Conservation (phyloP, 2,329 filamentous ascomycete species). For the Xylariaceae sp. region DNA sequence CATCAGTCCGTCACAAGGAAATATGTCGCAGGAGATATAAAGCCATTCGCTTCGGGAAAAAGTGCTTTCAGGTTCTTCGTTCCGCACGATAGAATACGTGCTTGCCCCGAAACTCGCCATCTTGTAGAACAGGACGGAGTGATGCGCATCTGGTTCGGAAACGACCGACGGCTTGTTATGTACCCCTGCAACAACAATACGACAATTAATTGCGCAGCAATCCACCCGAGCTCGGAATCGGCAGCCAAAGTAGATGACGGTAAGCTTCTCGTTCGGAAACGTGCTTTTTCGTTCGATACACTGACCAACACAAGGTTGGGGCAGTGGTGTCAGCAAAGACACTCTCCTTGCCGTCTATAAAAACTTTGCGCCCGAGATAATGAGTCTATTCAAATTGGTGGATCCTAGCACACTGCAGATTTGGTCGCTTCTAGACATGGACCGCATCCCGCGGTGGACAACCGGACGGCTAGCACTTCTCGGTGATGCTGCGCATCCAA, state of each 20-base stretch:
- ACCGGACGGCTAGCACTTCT: slow-evolving; percentile 54
- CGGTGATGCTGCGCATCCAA: slow-evolving; percentile 68
- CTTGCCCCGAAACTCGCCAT: slow-evolving; percentile 34
- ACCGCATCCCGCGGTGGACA: slow-evolving; percentile 53
- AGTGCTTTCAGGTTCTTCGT: slow-evolving; percentile 58
- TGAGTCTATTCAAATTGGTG: slow-evolving; percentile 40
- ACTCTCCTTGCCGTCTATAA: slow-evolving; percentile 40
- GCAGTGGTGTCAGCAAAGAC: slow-evolving; percentile 21
- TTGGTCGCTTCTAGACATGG: slow-evolving; percentile 63
- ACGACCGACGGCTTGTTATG: slow-evolving; percentile 44
- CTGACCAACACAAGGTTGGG: neutral
- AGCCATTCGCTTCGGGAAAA: slow-evolving; percentile 47
- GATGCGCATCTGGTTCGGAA: slow-evolving; percentile 40
- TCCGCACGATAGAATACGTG: slow-evolving; percentile 31
- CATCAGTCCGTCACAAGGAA: slow-evolving; percentile 32
- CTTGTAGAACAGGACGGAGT: slow-evolving; percentile 30
- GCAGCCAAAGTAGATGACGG: slow-evolving; percentile 32
- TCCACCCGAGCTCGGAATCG: slow-evolving; percentile 47
- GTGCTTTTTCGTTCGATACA: slow-evolving; percentile 1
- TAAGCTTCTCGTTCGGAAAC: too few species aligned
- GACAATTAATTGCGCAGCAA: slow-evolving; percentile 48
- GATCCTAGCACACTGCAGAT: slow-evolving; percentile 48
- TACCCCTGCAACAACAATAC: slow-evolving; percentile 47
- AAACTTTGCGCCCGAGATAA: slow-evolving; percentile 42
- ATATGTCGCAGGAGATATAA: slow-evolving; percentile 40